Evolutionary conservation across 257 asterid genomes (phyloP).

Genomic region (Gynochthodes officinalis): DNA sequence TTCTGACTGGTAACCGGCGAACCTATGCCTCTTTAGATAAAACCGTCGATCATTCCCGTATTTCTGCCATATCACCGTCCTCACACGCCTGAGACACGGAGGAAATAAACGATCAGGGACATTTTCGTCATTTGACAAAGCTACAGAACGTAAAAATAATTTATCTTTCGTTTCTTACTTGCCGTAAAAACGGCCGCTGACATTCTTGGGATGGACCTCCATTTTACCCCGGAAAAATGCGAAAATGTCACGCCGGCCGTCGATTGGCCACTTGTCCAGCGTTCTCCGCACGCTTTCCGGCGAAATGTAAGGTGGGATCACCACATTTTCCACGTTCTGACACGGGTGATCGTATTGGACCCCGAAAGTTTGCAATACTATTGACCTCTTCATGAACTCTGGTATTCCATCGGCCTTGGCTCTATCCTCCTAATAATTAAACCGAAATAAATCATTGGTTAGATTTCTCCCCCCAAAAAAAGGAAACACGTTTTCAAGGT

Average conservation of each 20-base stretch:
- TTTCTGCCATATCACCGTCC: constrained; percentile 61
- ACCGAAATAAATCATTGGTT: background rate
- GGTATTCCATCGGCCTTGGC: constrained; percentile 84
- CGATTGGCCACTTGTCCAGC: constrained; percentile 35
- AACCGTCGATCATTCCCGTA: constrained; percentile 62
- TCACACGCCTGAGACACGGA: constrained; percentile 38
- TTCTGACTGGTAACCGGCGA: constrained; percentile 75
- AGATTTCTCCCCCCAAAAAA: background rate
- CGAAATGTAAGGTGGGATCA: constrained; percentile 76
- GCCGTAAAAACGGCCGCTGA: constrained; percentile 86
- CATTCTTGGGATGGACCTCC: constrained; percentile 84
- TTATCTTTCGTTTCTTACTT: constrained; percentile 31
- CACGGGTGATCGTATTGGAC: constrained; percentile 78
- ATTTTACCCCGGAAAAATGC: constrained; percentile 87
- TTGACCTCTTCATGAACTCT: constrained; percentile 52
- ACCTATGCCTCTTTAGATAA: constrained; percentile 57
- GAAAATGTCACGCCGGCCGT: constrained; percentile 59
- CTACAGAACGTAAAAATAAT: background rate
- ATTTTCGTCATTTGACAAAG: background rate
- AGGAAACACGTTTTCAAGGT: background rate
- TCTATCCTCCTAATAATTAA: constrained; percentile 59
- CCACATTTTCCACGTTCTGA: constrained; percentile 72
- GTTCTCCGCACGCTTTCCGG: constrained; percentile 62
- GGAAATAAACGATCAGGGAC: background rate
- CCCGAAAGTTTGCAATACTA: constrained; percentile 80